These are phyloP conservation scores for Vitrella brassicaformis DNA, from an alignment of 73 alveolate genomes.

Conservation along the genomic window DNA sequence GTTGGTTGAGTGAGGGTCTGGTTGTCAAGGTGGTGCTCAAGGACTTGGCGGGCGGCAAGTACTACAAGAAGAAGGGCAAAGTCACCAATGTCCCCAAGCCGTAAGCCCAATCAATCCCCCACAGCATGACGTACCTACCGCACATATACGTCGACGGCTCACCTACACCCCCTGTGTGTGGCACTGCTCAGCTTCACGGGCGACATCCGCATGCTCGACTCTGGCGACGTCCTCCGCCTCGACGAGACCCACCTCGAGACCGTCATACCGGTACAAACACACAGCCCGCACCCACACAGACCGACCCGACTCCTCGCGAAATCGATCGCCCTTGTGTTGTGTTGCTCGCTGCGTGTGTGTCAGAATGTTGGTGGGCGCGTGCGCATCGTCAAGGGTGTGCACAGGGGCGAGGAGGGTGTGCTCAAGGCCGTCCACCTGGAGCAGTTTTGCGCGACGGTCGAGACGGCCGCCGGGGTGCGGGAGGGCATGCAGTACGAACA, in stretches of 20 bases:
- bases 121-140: too few species aligned
- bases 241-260: not conserved
- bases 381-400: too few species aligned
- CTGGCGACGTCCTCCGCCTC: not conserved
- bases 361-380: too few species aligned
- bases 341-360: too few species aligned
- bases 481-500: not conserved
- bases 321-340: not conserved
- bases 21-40: constrained; percentile 10
- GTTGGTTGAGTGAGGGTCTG: not conserved
- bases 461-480: not conserved
- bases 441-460: not conserved
- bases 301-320: not conserved
- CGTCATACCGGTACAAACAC: not conserved
- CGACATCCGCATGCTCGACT: not conserved
- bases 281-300: not conserved
- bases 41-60: constrained; percentile 19
- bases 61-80: constrained; percentile 25
- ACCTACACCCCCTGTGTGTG: too few species aligned
- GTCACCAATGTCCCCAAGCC: not conserved
- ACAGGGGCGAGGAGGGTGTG: not conserved
- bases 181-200: too few species aligned
- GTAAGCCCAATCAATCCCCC: not conserved
- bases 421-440: not conserved
- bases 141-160: too few species aligned